phyloP scores from a whole-genome alignment of 2,329 filamentous ascomycete species.

The Cordyceps pruinosa region DNA sequence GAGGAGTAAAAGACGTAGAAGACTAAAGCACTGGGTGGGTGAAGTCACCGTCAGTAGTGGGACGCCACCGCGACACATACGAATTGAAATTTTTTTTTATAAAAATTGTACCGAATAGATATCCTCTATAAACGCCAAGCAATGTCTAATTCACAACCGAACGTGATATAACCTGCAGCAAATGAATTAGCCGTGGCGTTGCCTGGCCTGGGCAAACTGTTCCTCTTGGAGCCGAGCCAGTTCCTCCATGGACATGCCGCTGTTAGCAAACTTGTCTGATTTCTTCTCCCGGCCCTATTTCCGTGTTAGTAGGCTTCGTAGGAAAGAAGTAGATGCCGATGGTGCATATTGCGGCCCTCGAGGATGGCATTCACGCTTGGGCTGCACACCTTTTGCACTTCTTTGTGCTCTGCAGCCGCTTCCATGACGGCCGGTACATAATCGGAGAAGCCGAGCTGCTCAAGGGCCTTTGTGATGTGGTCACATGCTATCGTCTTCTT shows the following conservation, averaged over 20 bases:
- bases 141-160: neutral
- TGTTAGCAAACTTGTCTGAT: conserved; percentile 92
- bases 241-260: conserved; percentile 85
- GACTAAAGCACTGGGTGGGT: too few relatives aligned
- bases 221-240: conserved; percentile 83
- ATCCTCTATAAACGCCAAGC: conserved; percentile 12
- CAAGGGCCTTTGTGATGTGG: conserved; percentile 90
- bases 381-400: conserved; percentile 70
- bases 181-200: conserved; percentile 28
- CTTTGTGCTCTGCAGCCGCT: conserved; percentile 86
- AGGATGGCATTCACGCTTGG: conserved; percentile 28
- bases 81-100: too few relatives aligned
- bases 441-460: conserved; percentile 85
- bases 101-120: neutral
- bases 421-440: conserved; percentile 85
- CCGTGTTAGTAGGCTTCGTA: conserved; percentile 49
- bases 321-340: neutral
- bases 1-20: too few relatives aligned
- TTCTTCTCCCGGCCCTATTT: conserved; percentile 86
- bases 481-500: conserved; percentile 99
- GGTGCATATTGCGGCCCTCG: conserved; percentile 36
- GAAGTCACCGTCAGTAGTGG: too few relatives aligned
- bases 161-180: neutral
- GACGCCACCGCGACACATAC: neutral
- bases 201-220: conserved; percentile 69